A percentile compares a stretch with the other conserved stretches of the same genome.
Evolutionary conservation across 108 stramenopile species (phyloP).

Genomic region (Stephanodiscus triporus): DNA sequence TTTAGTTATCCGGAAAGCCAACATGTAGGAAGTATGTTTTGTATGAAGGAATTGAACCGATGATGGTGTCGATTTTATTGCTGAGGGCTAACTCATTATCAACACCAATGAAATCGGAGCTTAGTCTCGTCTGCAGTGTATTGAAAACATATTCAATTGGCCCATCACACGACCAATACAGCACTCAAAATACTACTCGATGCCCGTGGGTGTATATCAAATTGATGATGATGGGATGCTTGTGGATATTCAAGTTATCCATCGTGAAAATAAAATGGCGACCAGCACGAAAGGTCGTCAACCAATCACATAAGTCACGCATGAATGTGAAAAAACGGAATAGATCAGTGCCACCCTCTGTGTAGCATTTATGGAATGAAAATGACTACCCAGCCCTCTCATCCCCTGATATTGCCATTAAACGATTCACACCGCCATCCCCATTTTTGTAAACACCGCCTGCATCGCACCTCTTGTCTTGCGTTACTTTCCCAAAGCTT

Average conservation of each 20-base stretch:
- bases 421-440: background rate
- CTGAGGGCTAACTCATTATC: background rate
- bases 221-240: background rate
- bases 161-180: constrained; percentile 19
- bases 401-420: constrained; percentile 3
- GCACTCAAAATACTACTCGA: constrained; percentile 5
- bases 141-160: too few species aligned
- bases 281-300: background rate
- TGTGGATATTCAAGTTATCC: constrained; percentile 19
- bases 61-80: background rate
- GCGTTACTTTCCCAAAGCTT: background rate
- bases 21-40: background rate
- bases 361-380: background rate
- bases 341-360: background rate
- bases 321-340: background rate
- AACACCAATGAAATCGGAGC: background rate
- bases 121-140: constrained; percentile 7
- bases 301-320: background rate
- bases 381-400: background rate
- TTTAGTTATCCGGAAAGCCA: constrained; percentile 1
- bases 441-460: background rate
- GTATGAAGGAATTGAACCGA: background rate
- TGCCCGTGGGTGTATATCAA: constrained; percentile 6
- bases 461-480: background rate
- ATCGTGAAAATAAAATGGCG: constrained; percentile 15